Percentiles rank a stretch among this genome's conserved stretches.
Evolutionary conservation across 83 land plant species (phyloP).

Genomic region (Thuja plicata): DNA sequence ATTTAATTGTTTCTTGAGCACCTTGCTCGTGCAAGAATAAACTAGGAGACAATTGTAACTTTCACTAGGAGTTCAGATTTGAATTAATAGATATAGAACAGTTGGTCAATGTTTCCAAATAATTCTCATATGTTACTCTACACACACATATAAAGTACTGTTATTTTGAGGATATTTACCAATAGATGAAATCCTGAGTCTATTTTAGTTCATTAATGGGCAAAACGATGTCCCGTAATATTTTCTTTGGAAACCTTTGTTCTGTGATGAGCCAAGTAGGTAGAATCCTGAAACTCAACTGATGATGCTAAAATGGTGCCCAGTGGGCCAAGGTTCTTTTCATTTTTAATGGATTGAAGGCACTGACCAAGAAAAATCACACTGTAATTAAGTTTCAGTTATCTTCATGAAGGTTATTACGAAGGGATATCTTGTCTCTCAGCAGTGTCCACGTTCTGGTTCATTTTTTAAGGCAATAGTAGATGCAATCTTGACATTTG

Average conservation of each 20-base stretch:
- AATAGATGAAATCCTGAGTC: neutral
- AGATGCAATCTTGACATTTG: no score
- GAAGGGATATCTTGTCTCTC: neutral
- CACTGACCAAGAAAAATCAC: neutral
- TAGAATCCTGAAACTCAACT: neutral
- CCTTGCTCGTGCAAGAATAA: neutral
- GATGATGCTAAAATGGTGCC: neutral
- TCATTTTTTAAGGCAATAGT: no score
- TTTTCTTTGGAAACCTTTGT: neutral
- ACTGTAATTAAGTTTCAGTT: neutral
- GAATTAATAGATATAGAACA: neutral
- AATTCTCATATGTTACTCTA: neutral
- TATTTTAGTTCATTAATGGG: neutral
- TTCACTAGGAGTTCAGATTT: neutral
- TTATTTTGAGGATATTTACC: neutral
- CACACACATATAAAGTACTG: neutral
- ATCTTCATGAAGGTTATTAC: neutral
- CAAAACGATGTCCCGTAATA: neutral
- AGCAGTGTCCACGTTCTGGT: neutral
- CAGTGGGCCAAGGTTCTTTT: neutral
- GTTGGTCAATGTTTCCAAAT: neutral
- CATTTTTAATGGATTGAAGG: neutral
- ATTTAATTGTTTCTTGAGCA: neutral
- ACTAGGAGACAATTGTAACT: neutral
- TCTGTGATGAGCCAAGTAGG: neutral